Evolutionary conservation across 2,329 filamentous ascomycete species (phyloP), one percentile per base, ranked within the genome.

Genomic region (Exophiala spinifera): DNA sequence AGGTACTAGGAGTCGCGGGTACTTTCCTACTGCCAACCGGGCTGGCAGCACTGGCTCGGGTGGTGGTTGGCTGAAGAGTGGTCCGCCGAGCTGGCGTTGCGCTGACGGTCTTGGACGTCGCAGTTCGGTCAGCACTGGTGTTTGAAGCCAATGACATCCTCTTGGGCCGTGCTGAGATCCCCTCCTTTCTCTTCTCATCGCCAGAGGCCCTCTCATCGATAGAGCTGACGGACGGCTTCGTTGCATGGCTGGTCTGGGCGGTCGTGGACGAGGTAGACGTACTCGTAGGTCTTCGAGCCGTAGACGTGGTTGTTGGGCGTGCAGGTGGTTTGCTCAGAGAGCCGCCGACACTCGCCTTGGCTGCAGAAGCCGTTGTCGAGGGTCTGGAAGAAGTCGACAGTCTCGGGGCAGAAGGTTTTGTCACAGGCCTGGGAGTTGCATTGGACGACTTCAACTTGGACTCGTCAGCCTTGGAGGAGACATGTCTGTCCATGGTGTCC

Each of bases 261-360:
- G 70, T 66, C 13, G 70, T 65, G n/a, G 36, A 39, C 14, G 13
- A 39, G 51, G 70, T 66, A 43, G 71, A 70, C 5, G 56, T 60
- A 15, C 55, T 57, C 8, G 70, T 52, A 11, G 72, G 68, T 56
- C 68, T 74, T 37, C 72, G 68, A 14, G 64, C 61, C 7, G 60
- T 56, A 17, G 28, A 31, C 10, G 56, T 51, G 14, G 56, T 60
- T 1, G 69, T 59, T 1, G 74, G 72, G 20, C 74, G 72, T 14
- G 73, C 73, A 6, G 74, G 74, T 15, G 74, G 74, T 55, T 73
- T 75, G 63, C 65, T 76, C 51, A 76, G 59, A 1, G 72, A 72
- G 57, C 67, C 70, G 49, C 68, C 69, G 31, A 63, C 66, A 23
- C 68, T 63, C 3, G 69, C 55, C 19, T 65, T 64, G 10, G 64